Evolutionary conservation across 805 yeast species (phyloP), one percentile per base, ranked within the genome.

Genomic region (Clavispora asparagi): DNA sequence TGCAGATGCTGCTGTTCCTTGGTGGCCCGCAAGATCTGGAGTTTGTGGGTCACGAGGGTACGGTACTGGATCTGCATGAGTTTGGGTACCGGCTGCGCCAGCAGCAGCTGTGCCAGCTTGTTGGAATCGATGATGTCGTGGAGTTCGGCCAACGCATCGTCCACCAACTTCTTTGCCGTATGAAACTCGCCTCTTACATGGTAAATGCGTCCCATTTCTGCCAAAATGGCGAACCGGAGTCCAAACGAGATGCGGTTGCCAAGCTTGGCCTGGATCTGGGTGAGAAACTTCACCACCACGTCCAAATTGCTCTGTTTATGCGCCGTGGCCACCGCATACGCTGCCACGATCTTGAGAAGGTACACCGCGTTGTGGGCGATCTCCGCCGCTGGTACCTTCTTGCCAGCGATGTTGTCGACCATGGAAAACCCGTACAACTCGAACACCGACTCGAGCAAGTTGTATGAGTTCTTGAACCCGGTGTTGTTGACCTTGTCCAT

Each of bases 201-300:
- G 50, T 67, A 65, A 4, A 66, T 48, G 31, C 53, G 54, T 16
- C 64, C 59, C 70, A 70, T 62, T 29, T 63, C 64, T 27, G 47
- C 47, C 42, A 54, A 59, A 27, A 68, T 53, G 10, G 59, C 51
- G 31, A 61, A 53, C 19, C 63, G 57, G 41, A 65, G 59, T 19
- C 53, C 57, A 23, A 46, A 45, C 16, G 60, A 52, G 26, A 66
- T 40, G 13, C 55, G 51, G 13, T 55, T 51, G 23, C 61, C 62
- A 37, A 65, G 50, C 10, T 48, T 48, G 4, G 32, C 43, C 39
- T 56, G 58, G 42, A 63, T 56, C 44, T 65, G 65, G 39, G 58
- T 52, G 42, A 69, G 56, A 40, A 67, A 68, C 16, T 51, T 53
- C 19, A 60, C 60, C 42, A 68, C 55, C 7, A 68, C 47, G n/a